Base-by-base conservation (phyloP, 495 filamentous ascomycete genomes). In the Amorphotheca resinae region DNA sequence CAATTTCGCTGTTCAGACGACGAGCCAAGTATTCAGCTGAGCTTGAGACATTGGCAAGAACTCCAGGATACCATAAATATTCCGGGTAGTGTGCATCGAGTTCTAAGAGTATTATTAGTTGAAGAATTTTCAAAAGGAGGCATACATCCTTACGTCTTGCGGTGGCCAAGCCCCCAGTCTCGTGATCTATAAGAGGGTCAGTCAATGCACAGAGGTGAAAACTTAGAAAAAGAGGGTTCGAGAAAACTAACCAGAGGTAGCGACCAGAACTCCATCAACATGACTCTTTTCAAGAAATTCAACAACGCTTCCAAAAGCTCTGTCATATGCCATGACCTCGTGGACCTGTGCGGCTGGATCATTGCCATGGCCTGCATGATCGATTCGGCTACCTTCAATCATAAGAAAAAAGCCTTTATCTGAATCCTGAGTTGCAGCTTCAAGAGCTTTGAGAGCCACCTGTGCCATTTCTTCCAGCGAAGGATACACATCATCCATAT, bases 321-420 rank as follows among this genome's bases (percentile, higher is more conserved):
- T 79, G 65, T 96, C 91, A 49, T 95, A 96, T 28, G 82, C 88
- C 4, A 95, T 65, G 0, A 96, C 87, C 55, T 98, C 91, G 44
- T 89, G 77, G 7, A 96, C 91, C 57, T 96, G 93, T 0, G 93
- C 87, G 9, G 82, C 88, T 1, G 91, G 91, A 56, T 98, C 91
- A 52, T 98, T 98, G 41, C 75, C 77, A 54, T 98, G 91, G 9
- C 87, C 93, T 2, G 91, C 88, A 59, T 98, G 93, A 50, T 98
- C 91, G 50, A 98, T 96, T 23, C 93, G 72, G 51, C 82, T 88
- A 4, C 91, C 91, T 59, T 98, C 91, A 45, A 98, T 89, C 89
- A 98, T 93, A 45, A 98, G 60, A 66, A 98, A 96, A 70, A 98
- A 98, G 1, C 91, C 91, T 59, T 95, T 74, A 18, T 95, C 85